phyloP scores from a whole-genome alignment of 2,329 filamentous ascomycete genomes.

The Fusarium tricinctum region DNA sequence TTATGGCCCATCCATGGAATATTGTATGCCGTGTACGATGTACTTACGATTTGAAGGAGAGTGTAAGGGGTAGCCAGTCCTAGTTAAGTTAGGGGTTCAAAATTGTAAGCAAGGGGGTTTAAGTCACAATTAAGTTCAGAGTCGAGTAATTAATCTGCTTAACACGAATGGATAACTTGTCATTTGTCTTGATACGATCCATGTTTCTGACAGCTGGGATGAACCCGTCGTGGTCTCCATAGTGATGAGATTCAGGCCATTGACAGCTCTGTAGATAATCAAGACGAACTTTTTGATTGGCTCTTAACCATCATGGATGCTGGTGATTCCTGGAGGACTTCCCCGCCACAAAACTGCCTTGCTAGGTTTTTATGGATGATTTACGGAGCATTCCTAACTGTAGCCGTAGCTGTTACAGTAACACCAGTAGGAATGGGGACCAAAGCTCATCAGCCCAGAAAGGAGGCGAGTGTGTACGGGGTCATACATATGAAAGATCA shows the following conservation, averaged over 20 bases:
- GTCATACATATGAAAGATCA: neutral
- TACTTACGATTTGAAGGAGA: neutral
- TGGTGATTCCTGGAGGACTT: neutral
- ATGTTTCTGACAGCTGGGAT: conserved; percentile 7
- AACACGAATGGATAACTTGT: conserved; percentile 2
- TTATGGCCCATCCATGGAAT: neutral
- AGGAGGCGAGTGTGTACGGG: conserved; percentile 13
- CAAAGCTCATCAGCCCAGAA: conserved; percentile 33
- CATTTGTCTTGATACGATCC: neutral
- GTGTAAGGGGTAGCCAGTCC: neutral
- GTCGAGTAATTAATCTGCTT: neutral
- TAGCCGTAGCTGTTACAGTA: conserved; percentile 2
- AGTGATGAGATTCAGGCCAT: conserved; percentile 37
- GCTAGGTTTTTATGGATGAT: too few species aligned
- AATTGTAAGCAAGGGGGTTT: neutral
- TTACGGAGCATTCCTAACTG: too few species aligned
- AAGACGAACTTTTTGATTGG: conserved; percentile 23
- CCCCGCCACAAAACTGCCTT: conserved; percentile 1
- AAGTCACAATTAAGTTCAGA: neutral
- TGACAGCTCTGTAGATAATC: conserved; percentile 31
- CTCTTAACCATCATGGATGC: neutral
- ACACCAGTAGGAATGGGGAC: conserved; percentile 33
- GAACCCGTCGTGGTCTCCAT: conserved; percentile 21
- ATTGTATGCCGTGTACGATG: neutral
- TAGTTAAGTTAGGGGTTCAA: neutral